A percentile compares a stretch with the other conserved stretches of the same genome.
Conservation (phyloP, 2,329 filamentous ascomycete species). For the Furcasterigmium sp. region DNA sequence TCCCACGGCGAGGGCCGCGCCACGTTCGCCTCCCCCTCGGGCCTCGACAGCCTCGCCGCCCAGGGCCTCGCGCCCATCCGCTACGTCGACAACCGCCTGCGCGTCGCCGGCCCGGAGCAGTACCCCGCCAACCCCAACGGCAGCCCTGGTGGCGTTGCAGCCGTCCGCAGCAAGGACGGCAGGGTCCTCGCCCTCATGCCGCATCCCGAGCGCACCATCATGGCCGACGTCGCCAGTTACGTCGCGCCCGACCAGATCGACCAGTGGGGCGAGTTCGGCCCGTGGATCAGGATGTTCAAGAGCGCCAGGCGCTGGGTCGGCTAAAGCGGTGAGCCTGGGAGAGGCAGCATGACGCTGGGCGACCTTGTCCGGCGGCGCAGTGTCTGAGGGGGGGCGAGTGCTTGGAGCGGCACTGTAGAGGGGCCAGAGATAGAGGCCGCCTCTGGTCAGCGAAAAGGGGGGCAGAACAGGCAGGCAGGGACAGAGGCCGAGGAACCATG, state of each 20-base stretch:
- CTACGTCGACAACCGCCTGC: constrained; percentile 73
- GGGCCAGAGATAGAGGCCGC: no score
- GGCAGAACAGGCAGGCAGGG: no score
- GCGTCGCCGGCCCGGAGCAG: constrained; percentile 64
- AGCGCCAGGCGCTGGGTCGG: constrained; percentile 87
- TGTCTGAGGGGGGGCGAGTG: no score
- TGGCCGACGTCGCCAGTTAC: constrained; percentile 74
- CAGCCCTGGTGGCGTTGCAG: constrained; percentile 74
- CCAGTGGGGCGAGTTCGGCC: constrained; percentile 75
- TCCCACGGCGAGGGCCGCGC: constrained; percentile 91
- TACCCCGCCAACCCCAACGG: constrained; percentile 92
- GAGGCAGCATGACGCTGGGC: no score
- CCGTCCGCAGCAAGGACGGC: constrained; percentile 71
- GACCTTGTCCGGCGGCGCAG: no score
- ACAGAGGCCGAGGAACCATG: no score
- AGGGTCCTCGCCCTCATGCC: constrained; percentile 88
- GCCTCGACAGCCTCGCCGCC: constrained; percentile 50
- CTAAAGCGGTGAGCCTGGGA: constrained; percentile 19
- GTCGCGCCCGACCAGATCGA: constrained; percentile 52
- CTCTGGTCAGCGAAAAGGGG: no score
- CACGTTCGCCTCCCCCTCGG: constrained; percentile 52
- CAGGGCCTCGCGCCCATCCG: constrained; percentile 70
- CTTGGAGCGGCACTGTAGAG: no score
- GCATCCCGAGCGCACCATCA: constrained; percentile 83
- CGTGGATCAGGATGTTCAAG: constrained; percentile 82